Conservation (phyloP, 257 asterid species). For the Eucommia ulmoides region DNA sequence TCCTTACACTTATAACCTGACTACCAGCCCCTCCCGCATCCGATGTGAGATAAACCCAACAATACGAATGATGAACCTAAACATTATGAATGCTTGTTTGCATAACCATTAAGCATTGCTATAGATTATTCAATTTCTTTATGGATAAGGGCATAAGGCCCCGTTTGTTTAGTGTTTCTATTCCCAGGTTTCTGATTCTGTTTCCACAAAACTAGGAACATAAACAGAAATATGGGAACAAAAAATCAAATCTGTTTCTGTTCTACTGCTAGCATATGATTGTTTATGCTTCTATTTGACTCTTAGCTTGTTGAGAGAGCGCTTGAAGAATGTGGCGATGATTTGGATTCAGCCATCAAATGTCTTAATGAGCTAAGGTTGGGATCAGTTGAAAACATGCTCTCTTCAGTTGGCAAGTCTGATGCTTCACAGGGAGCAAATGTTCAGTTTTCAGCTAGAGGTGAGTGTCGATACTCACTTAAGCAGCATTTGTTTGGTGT, state of each 20-base stretch:
- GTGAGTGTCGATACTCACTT: constrained; percentile 12
- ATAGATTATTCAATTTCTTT: background rate
- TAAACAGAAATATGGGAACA: too few species aligned
- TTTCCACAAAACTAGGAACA: too few species aligned
- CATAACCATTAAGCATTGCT: too few species aligned
- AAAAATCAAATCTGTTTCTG: background rate
- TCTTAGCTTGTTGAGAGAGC: constrained; percentile 76
- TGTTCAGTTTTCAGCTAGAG: constrained; percentile 25
- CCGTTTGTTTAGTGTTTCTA: too few species aligned
- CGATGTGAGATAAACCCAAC: too few species aligned
- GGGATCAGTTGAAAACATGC: constrained; percentile 34
- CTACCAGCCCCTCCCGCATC: too few species aligned
- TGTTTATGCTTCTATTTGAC: constrained; percentile 18
- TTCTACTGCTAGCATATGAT: background rate
- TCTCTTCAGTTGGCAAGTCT: constrained; percentile 26
- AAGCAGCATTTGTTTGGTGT: background rate
- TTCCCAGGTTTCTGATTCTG: too few species aligned
- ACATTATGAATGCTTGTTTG: too few species aligned
- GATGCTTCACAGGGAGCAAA: constrained; percentile 25
- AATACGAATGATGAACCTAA: too few species aligned
- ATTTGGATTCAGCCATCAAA: constrained; percentile 77
- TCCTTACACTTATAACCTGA: too few species aligned
- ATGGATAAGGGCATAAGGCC: background rate
- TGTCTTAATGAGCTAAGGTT: constrained; percentile 69
- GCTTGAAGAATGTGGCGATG: constrained; percentile 61